phyloP scores from a whole-genome alignment of 768 basidiomycete species.

The Termitomyces sp. region DNA sequence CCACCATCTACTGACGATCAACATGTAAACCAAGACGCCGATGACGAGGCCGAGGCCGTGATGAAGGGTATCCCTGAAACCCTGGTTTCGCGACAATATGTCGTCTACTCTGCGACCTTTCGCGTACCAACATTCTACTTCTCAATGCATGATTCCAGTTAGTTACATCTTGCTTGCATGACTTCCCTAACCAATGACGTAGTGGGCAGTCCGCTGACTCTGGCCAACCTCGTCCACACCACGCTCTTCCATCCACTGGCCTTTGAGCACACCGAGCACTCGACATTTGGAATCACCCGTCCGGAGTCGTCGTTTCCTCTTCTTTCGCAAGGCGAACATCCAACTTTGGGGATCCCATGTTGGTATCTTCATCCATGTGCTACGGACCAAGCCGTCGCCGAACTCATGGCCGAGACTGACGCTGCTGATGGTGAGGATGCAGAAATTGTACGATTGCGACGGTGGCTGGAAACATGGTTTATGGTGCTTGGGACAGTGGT shows the following conservation, averaged over 20 bases:
- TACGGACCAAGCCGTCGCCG: constrained; percentile 57
- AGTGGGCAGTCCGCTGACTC: constrained; percentile 63
- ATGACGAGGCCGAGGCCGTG: constrained; percentile 35
- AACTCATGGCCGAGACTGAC: constrained; percentile 54
- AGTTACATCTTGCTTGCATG: constrained; percentile 27
- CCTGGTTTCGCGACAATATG: constrained; percentile 53
- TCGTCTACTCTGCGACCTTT: constrained; percentile 77
- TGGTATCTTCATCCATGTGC: constrained; percentile 93
- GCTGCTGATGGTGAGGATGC: neutral
- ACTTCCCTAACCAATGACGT: constrained; percentile 10
- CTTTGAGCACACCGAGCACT: constrained; percentile 37
- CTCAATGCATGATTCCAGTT: constrained; percentile 60
- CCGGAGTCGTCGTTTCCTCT: constrained; percentile 61
- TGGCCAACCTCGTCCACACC: constrained; percentile 52
- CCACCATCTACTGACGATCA: constrained; percentile 12
- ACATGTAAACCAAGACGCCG: constrained; percentile 25
- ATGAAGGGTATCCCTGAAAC: constrained; percentile 18
- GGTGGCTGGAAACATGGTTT: constrained; percentile 77
- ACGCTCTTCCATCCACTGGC: constrained; percentile 52
- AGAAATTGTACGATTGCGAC: constrained; percentile 24
- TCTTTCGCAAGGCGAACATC: constrained; percentile 86
- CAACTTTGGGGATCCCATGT: constrained; percentile 62
- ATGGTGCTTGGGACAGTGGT: constrained; percentile 66
- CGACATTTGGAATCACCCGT: constrained; percentile 50
- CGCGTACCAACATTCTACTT: constrained; percentile 85